Base-by-base conservation (phyloP, 192 early-diverging fungal genomes). In the Coemansia sp. region DNA sequence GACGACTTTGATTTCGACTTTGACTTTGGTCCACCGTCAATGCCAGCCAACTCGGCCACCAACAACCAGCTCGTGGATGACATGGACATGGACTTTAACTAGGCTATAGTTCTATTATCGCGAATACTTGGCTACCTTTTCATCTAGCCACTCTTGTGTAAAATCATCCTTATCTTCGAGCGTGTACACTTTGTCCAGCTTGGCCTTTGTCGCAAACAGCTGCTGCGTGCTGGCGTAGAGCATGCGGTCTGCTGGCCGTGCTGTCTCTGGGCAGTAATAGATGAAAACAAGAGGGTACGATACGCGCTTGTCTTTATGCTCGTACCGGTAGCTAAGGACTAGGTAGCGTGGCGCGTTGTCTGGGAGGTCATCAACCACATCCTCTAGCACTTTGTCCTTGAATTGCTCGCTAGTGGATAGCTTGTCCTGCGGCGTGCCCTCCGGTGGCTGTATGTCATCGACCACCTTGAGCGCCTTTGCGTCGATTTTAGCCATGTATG, bases 271-370 rank as follows among this genome's bases (percentile, higher is more conserved):
- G 16, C 83, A 84, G 71, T 90, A 90, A 64, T 88, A 89, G 16
- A 92, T 72, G 59, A 91, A 89, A 4, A 92, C 84, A 24, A 95
- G 76, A 0, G 94, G 94, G 44, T 87, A 94, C 8, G 87, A 89
- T 16, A 87, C 75, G 6, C 93, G 86, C 14, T 91, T 92, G 68
- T 80, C 78, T 0, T 89, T 61, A 42, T 74, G 73, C 34, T 10
- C 64, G 37, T 63, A 53, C 19, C 45, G 54, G 39, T 70, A 66
- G 44, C 73, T 70, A 6, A 83, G 42, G 35, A 80, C 59, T 7
- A 80, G 36, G 33, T 89, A 92, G 11, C 89, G 84, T 34, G 91
- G 91, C 9, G 79, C 66, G 34, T 86, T 87, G 31, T 90, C 89
- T 4, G 91, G 91, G 7, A 92, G 79, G 41, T 82, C 86, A 3